Evolutionary conservation across 352 stramenopile genomes (phyloP).

Genomic region (Phytopythium sindhum): DNA sequence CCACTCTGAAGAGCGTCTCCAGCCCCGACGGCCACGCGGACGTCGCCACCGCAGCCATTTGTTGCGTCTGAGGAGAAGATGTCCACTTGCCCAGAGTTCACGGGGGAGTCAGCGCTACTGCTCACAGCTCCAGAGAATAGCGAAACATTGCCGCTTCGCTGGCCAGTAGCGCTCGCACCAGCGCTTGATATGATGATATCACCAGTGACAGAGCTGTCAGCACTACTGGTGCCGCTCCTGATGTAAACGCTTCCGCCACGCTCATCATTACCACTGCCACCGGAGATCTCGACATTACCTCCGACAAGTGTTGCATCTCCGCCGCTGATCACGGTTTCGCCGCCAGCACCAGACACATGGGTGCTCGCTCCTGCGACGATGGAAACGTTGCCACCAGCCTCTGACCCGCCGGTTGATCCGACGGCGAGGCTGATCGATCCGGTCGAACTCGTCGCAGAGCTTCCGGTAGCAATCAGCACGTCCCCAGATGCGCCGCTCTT

Average conservation of each 20-base stretch:
- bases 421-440: background rate
- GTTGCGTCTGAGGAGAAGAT: background rate
- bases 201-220: background rate
- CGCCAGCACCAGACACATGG: background rate
- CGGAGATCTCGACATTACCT: constrained; percentile 11
- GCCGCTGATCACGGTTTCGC: background rate
- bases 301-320: constrained; percentile 2
- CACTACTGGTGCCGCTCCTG: background rate
- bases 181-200: background rate
- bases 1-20: background rate
- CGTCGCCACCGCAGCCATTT: background rate
- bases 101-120: background rate
- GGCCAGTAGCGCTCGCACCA: background rate
- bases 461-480: background rate
- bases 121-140: constrained; percentile 1
- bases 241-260: background rate
- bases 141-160: background rate
- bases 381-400: background rate
- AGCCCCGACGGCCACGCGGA: background rate
- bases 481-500: background rate
- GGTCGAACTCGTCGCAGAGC: background rate
- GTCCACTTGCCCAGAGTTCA: background rate
- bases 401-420: background rate
- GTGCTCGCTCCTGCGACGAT: background rate
- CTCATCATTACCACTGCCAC: constrained; percentile 4